These are phyloP conservation scores for Mucor sp. DNA, from an alignment of 371 early-diverging fungal species.

Conservation along the genomic window DNA sequence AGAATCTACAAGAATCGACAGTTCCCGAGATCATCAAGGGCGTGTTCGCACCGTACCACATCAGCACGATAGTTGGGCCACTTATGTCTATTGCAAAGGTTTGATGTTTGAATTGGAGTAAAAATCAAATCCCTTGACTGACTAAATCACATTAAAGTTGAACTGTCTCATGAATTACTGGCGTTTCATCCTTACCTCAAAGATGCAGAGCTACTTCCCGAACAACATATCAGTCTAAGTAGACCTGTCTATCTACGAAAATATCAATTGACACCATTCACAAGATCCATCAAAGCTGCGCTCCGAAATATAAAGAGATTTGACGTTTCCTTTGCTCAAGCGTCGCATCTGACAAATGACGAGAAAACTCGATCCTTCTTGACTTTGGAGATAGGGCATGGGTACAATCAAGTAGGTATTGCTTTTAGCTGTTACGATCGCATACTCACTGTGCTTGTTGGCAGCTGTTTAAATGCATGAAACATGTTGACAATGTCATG, in stretches of 20 bases:
- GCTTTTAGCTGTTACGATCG: neutral
- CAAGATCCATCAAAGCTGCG: constrained; percentile 1
- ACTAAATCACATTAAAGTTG: neutral
- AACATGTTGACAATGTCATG: constrained; percentile 29
- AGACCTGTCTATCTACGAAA: constrained; percentile 37
- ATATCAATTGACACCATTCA: constrained; percentile 36
- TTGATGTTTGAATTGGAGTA: neutral
- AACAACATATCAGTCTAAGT: constrained; percentile 42
- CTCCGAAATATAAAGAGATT: constrained; percentile 14
- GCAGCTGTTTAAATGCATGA: constrained; percentile 26
- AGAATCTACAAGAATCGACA: neutral
- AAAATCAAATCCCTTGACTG: neutral
- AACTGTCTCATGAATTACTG: constrained; percentile 4
- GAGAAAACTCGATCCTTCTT: constrained; percentile 46
- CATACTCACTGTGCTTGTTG: neutral
- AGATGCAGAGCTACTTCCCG: neutral
- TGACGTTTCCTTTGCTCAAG: constrained; percentile 40
- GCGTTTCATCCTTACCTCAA: neutral
- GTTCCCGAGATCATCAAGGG: constrained; percentile 16
- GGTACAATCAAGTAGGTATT: constrained; percentile 42
- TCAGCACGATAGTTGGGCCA: constrained; percentile 41
- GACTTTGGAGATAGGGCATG: constrained; percentile 45
- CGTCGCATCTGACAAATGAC: constrained; percentile 41
- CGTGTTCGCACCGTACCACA: constrained; percentile 32
- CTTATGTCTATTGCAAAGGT: constrained; percentile 48